Percentiles rank a stretch among this genome's conserved stretches.
Conservation (phyloP, 768 basidiomycete genomes). For the Russula ochroleuca region DNA sequence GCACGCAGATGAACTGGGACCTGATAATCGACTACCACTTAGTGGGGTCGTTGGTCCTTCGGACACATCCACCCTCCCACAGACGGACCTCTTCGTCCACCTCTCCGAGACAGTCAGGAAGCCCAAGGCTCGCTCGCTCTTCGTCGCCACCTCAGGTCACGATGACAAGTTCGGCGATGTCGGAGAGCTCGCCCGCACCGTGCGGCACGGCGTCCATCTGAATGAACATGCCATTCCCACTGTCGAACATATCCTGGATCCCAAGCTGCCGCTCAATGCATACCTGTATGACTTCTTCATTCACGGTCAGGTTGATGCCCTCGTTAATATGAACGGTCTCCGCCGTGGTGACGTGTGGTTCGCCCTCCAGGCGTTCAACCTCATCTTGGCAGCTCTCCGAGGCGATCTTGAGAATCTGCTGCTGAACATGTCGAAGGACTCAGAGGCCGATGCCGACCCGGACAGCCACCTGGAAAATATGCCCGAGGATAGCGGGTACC, state of each 20-base stretch:
- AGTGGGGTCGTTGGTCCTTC: conserved; percentile 36
- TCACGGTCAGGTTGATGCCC: conserved; percentile 53
- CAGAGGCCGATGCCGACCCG: conserved; percentile 17
- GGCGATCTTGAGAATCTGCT: conserved; percentile 48
- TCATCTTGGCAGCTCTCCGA: conserved; percentile 49
- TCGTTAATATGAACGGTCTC: conserved; percentile 53
- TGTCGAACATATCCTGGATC: conserved; percentile 37
- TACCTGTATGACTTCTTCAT: conserved; percentile 65
- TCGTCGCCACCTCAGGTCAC: conserved; percentile 67
- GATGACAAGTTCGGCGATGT: conserved; percentile 50
- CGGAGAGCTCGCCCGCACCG: conserved; percentile 49
- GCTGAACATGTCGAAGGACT: conserved; percentile 29
- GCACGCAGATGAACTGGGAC: conserved; percentile 38
- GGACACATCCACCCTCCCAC: conserved; percentile 4
- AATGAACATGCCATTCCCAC: conserved; percentile 61
- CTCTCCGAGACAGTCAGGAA: conserved; percentile 40
- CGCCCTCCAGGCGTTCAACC: conserved; percentile 52
- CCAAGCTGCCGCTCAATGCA: conserved; percentile 27
- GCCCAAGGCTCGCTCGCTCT: conserved; percentile 50
- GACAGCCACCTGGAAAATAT: conserved; percentile 27
- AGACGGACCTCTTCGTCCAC: conserved; percentile 35
- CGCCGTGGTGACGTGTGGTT: conserved; percentile 65
- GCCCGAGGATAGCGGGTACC: conserved; percentile 37
- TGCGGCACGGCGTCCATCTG: conserved; percentile 50
- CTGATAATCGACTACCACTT: conserved; percentile 48